Base-by-base conservation (phyloP, 495 filamentous ascomycete species). In the Hypoxylon cercidicola region DNA sequence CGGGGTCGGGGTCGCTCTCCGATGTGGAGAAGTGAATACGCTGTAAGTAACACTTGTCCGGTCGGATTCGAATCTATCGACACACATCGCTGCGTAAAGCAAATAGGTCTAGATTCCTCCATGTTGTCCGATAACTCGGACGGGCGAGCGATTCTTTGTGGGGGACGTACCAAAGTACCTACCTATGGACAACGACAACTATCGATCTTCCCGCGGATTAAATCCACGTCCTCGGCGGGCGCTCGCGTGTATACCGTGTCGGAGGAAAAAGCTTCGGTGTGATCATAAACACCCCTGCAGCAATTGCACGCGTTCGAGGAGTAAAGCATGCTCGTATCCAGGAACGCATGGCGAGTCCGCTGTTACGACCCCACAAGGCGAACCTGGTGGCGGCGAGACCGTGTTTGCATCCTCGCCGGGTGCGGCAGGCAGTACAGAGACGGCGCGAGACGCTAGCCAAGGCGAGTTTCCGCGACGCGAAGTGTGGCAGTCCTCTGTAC, bases 251-350 rank as follows among this genome's bases (percentile, higher is more conserved):
- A 66, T 74, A 40, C 70, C 75, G 61, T 79, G 78, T 44, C 74
- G 78, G n/a, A 72, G 64, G 18, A 74, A 77, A 37, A 81, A 79
- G 55, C 69, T 81, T 41, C 73, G 74, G 25, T 79, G 78, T 53
- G 79, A 81, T 61, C 72, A 77, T 15, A 61, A 64, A 28, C 52
- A 69, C 19, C 79, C 76, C 11, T 79, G 78, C 54, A 63, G 47
- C 11, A 68, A 76, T 30, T 80, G 76, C 48, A 62, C 48, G 34
- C 79, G 76, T 44, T 62, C 72, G 12, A 73, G 74, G 20, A 64
- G 53, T 34, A 64, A 72, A 7, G 48, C 52, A 30, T 77, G 73
- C 30, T 65, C 64, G 39, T 52, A 54, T 18, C 44, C 43, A 30
- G 18, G 5, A 12, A 19, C 23, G 1, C 30, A 49, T 30, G 41